A percentile compares a stretch with the other conserved stretches of the same genome.
Evolutionary conservation across 768 basidiomycete species (phyloP).

Genomic region (Amanita pseudoporphyria): DNA sequence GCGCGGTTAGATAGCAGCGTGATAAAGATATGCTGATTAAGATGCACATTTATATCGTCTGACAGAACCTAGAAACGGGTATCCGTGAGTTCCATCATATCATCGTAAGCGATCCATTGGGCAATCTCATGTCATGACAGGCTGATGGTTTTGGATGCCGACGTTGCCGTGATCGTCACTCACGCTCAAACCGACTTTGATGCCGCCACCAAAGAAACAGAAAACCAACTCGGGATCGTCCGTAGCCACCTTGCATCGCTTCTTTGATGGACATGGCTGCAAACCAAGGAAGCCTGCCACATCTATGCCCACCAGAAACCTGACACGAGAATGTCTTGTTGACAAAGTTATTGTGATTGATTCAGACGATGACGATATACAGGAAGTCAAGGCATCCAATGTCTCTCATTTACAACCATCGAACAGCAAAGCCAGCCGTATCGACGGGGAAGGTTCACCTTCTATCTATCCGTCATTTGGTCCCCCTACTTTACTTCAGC

Average conservation of each 20-base stretch:
- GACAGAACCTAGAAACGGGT: background rate
- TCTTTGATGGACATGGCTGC: constrained; percentile 26
- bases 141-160: too few relatives aligned
- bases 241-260: constrained; percentile 34
- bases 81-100: background rate
- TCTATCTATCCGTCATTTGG: constrained; percentile 12
- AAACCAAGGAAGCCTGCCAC: constrained; percentile 4
- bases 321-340: background rate
- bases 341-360: constrained; percentile 48
- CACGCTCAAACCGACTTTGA: constrained; percentile 6
- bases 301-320: background rate
- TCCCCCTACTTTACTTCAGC: constrained; percentile 12
- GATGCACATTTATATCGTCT: background rate
- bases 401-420: background rate
- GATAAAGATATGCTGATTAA: background rate
- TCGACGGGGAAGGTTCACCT: constrained; percentile 17
- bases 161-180: background rate
- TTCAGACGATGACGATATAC: constrained; percentile 42
- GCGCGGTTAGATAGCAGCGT: background rate
- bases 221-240: constrained; percentile 20
- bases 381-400: constrained; percentile 19
- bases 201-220: constrained; percentile 29
- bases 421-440: background rate
- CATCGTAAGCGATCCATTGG: too few relatives aligned
- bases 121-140: too few relatives aligned